Evolutionary conservation across 371 early-diverging fungal species (phyloP).

Genomic region (Choanephora cucurbitarum): DNA sequence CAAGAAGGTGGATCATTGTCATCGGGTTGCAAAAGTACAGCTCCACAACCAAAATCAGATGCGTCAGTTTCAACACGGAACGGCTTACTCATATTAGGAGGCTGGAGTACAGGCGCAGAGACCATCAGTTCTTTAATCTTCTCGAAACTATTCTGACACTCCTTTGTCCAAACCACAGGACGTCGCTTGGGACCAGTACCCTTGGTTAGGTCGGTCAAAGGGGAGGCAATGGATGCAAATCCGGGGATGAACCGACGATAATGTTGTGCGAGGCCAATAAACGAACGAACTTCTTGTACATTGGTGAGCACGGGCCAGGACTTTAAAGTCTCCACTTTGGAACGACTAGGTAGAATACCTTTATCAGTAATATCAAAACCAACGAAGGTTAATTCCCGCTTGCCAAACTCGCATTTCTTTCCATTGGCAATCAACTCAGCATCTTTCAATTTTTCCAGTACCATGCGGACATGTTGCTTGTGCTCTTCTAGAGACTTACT

Average conservation of each 20-base stretch:
- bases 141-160: too few species aligned
- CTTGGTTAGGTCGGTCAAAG: too few species aligned
- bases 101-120: too few species aligned
- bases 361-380: slow-evolving; percentile 37
- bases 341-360: slow-evolving; percentile 26
- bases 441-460: slow-evolving; percentile 32
- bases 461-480: slow-evolving; percentile 28
- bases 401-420: slow-evolving; percentile 54
- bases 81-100: too few species aligned
- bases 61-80: too few species aligned
- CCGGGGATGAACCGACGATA: slow-evolving; percentile 35
- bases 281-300: slow-evolving; percentile 26
- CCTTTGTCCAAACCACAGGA: too few species aligned
- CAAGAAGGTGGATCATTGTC: too few species aligned
- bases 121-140: too few species aligned
- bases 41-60: too few species aligned
- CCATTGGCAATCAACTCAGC: slow-evolving; percentile 35
- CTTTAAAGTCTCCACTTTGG: slow-evolving; percentile 31
- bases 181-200: too few species aligned
- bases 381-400: slow-evolving; percentile 36
- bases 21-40: too few species aligned
- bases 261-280: slow-evolving; percentile 26
- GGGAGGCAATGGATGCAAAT: too few species aligned
- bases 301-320: slow-evolving; percentile 35
- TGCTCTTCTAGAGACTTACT: slow-evolving; percentile 45